Conservation (phyloP, 2,329 filamentous ascomycete species). For the Bipolaris bicolor region DNA sequence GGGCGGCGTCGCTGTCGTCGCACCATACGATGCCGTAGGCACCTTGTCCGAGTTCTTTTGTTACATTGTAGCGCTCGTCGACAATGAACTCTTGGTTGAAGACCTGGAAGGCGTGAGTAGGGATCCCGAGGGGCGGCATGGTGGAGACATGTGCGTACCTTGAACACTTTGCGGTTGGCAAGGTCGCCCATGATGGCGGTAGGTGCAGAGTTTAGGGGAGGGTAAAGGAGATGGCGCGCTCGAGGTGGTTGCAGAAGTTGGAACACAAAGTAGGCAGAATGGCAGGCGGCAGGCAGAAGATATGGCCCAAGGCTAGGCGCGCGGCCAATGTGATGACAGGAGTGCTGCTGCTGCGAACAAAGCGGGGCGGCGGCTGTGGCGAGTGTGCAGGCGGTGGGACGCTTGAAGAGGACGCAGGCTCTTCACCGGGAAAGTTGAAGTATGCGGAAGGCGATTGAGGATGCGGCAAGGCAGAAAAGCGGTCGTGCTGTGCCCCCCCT, state of each 20-base stretch:
- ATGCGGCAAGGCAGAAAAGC: slow-evolving; percentile 23
- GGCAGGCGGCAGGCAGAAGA: slow-evolving; percentile 25
- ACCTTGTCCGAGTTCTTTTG: slow-evolving; percentile 97
- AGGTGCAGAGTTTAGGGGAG: slow-evolving; percentile 57
- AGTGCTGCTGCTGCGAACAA: slow-evolving; percentile 20
- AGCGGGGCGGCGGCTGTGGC: slow-evolving; percentile 29
- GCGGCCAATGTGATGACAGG: slow-evolving; percentile 36
- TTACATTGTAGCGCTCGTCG: slow-evolving; percentile 97
- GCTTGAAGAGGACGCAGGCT: slow-evolving; percentile 19
- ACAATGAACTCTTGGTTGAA: slow-evolving; percentile 99
- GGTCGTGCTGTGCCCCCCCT: slow-evolving; percentile 26
- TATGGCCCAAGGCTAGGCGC: slow-evolving; percentile 39
- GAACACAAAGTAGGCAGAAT: slow-evolving; percentile 9
- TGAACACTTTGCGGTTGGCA: slow-evolving; percentile 70
- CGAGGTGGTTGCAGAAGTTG: slow-evolving; percentile 10
- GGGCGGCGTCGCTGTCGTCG: slow-evolving; percentile 31
- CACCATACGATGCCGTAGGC: slow-evolving; percentile 99
- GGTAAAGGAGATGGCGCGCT: slow-evolving; percentile 3
- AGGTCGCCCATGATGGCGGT: slow-evolving; percentile 61
- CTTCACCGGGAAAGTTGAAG: slow-evolving; percentile 22
- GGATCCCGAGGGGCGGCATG: background rate
- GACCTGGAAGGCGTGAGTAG: slow-evolving; percentile 51
- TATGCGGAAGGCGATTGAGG: slow-evolving; percentile 24
- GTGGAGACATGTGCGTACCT: slow-evolving; percentile 17
- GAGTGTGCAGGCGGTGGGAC: slow-evolving; percentile 17